Percentiles rank a stretch among this genome's conserved stretches.
These are phyloP conservation scores for Rubroboletus satanas DNA, from an alignment of 768 basidiomycete species.

Conservation along the genomic window DNA sequence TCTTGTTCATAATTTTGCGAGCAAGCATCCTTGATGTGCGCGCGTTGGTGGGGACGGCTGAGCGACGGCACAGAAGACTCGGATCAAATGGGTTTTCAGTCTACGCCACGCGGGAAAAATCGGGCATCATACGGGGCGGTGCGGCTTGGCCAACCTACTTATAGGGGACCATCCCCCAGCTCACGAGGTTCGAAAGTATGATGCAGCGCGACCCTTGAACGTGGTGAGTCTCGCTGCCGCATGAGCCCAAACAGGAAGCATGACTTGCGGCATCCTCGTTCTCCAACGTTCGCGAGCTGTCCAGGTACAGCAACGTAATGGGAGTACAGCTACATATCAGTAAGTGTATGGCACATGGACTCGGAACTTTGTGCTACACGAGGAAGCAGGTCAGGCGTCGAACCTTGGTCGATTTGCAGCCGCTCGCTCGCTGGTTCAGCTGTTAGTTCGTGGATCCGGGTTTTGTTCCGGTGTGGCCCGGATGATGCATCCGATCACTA, in stretches of 20 bases:
- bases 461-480: conserved; percentile 12
- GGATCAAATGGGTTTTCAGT: conserved; percentile 31
- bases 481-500: neutral
- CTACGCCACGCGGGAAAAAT: neutral
- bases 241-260: neutral
- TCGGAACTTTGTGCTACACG: neutral
- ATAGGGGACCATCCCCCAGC: conserved; percentile 13
- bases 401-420: conserved; percentile 34
- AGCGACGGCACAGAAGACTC: conserved; percentile 18
- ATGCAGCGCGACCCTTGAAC: neutral
- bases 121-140: no score
- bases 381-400: neutral
- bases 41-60: conserved; percentile 21
- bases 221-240: conserved; percentile 27
- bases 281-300: neutral
- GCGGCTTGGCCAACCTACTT: neutral
- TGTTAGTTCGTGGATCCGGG: conserved; percentile 13
- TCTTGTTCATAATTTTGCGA: neutral
- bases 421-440: conserved; percentile 8
- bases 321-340: no score
- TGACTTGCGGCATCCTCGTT: neutral
- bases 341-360: neutral
- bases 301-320: conserved; percentile 1
- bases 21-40: conserved; percentile 13
- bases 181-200: neutral